phyloP scores from a whole-genome alignment of 2,329 filamentous ascomycete genomes.

The Malbranchea zuffiana region DNA sequence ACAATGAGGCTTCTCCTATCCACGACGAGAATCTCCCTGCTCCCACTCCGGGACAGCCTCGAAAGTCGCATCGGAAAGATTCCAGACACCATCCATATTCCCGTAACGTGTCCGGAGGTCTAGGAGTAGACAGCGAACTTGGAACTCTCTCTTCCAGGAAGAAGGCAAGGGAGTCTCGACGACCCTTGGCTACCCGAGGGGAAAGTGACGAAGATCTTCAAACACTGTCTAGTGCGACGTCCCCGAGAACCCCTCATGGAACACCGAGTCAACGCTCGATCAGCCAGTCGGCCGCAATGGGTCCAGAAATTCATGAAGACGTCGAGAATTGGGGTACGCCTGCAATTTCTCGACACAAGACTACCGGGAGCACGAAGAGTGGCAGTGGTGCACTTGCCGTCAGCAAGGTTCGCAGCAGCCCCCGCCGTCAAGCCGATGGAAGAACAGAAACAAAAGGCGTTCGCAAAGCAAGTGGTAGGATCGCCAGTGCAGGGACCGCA shows the following conservation, averaged over 20 bases:
- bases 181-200: slow-evolving; percentile 41
- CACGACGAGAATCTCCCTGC: slow-evolving; percentile 82
- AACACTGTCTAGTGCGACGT: slow-evolving; percentile 54
- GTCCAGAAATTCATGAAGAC: slow-evolving; percentile 54
- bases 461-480: slow-evolving; percentile 38
- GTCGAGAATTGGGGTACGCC: slow-evolving; percentile 51
- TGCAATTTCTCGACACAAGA: slow-evolving; percentile 33
- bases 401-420: slow-evolving; percentile 54
- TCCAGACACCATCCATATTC: slow-evolving; percentile 63
- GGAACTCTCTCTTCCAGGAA: slow-evolving; percentile 13
- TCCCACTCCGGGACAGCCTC: slow-evolving; percentile 87
- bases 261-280: slow-evolving; percentile 55
- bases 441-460: slow-evolving; percentile 32
- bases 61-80: slow-evolving; percentile 72
- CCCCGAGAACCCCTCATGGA: slow-evolving; percentile 55
- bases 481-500: slow-evolving; percentile 34
- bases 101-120: slow-evolving; percentile 41
- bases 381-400: slow-evolving; percentile 42
- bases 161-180: slow-evolving; percentile 14
- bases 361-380: slow-evolving; percentile 47
- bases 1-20: slow-evolving; percentile 50
- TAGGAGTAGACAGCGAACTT: slow-evolving; percentile 28
- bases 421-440: slow-evolving; percentile 32
- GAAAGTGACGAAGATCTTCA: slow-evolving; percentile 79
- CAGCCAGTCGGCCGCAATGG: slow-evolving; percentile 63